Conservation (phyloP, 345 rosid genomes). For the Hibiscus trionum region DNA sequence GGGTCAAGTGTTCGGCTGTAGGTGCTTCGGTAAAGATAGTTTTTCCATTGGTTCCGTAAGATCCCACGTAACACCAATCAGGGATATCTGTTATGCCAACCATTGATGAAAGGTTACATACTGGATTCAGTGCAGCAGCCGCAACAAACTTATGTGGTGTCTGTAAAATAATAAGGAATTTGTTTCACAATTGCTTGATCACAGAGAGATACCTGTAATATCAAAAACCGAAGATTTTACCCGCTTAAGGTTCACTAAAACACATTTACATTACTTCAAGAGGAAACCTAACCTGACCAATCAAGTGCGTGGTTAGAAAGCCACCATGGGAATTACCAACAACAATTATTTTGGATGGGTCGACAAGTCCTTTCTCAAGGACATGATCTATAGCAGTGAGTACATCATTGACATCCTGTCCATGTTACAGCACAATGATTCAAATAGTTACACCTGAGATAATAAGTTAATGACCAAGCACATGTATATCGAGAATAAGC, state of each 20-base stretch:
- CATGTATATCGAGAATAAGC: not conserved
- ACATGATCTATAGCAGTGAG: slow-evolving; percentile 71
- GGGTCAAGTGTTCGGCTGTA: slow-evolving; percentile 49
- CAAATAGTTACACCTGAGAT: not conserved
- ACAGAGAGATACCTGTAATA: too few relatives aligned
- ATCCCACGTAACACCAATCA: slow-evolving; percentile 78
- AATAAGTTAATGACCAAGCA: not conserved
- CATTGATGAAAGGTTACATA: slow-evolving; percentile 73
- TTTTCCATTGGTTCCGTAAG: slow-evolving; percentile 57
- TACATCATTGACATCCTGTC: slow-evolving; percentile 82
- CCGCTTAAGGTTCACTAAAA: not conserved
- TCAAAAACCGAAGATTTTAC: too few relatives aligned
- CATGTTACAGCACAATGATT: not conserved
- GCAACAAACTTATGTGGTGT: slow-evolving; percentile 83
- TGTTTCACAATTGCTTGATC: too few relatives aligned
- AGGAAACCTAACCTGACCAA: slow-evolving; percentile 66
- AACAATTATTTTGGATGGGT: slow-evolving; percentile 62
- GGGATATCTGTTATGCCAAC: slow-evolving; percentile 80
- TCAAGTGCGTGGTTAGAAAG: slow-evolving; percentile 80
- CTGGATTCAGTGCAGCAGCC: slow-evolving; percentile 83
- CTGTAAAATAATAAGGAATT: slow-evolving; percentile 24
- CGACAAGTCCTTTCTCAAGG: slow-evolving; percentile 54
- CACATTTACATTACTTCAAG: not conserved
- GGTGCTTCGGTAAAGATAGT: slow-evolving; percentile 66
- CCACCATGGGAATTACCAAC: slow-evolving; percentile 95